Evolutionary conservation across 148 eudicot species (phyloP), one percentile per base, ranked within the genome.

Genomic region (Fagopyrum tataricum): DNA sequence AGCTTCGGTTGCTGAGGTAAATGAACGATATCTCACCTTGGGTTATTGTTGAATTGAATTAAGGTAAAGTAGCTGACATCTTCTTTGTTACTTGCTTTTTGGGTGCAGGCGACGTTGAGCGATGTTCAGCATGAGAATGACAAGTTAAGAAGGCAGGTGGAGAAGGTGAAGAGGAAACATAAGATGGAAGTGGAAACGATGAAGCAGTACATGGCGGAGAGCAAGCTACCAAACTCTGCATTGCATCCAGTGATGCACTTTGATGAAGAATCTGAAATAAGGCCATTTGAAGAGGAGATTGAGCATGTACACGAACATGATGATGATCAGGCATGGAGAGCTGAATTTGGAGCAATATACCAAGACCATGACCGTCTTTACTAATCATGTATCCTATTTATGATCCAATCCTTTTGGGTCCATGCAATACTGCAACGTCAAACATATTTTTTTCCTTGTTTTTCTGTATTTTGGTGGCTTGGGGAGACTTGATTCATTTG

Each of bases 131-230:
- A 88, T 81, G 97, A 91, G 82, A 91, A 95, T 64, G 96, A 88
- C 24, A 88, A 82, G 70, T 40, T 91, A 53, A 87, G 74, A 83
- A 87, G 83, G 76, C 88, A 88, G 78, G 71, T 92, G 15, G 97
- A 92, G 75, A 92, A 92, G 69, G 82, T 80, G 75, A 96, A 89
- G 85, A 90, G 89, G 76, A 96, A 96, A 76, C 99, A 96, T 89
- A 92, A 96, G 85, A 90, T 87, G 94, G 99, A 96, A 81, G 87
- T 96, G 86, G 77, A 74, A 43, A 88, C 99, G 31, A 90, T 96
- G 97, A 96, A 96, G 77, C 93, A 91, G 74, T 91, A 89, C 81
- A 87, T 95, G 79, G 98, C 93, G 1, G 98, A 87, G 78, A 94
- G 98, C 83, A 78, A 91, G 66, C 74, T 96, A 67, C 99, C 99